A percentile compares a stretch with the other conserved stretches of the same genome.
Evolutionary conservation across 2,329 filamentous ascomycete species (phyloP).

Genomic region (Arthrocladium fulminans): DNA sequence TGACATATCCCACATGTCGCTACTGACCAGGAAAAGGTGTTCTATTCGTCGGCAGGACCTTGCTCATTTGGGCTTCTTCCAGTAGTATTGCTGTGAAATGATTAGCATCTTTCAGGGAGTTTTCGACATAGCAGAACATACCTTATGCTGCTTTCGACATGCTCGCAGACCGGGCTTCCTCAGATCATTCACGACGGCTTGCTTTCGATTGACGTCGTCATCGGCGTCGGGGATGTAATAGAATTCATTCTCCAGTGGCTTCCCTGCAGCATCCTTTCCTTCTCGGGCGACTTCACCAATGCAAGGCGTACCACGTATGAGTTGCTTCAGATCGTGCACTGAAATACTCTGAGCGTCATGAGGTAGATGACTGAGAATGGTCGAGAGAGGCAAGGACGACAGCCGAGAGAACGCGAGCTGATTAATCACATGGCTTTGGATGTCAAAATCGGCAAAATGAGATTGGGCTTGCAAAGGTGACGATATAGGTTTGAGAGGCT

Average conservation of each 20-base stretch:
- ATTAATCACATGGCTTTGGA: slow-evolving; percentile 79
- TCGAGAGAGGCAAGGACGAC: slow-evolving; percentile 81
- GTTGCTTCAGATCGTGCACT: slow-evolving; percentile 55
- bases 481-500: slow-evolving; percentile 29
- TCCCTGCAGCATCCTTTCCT: slow-evolving; percentile 93
- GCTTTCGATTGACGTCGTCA: slow-evolving; percentile 63
- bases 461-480: slow-evolving; percentile 27
- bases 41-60: too few species aligned
- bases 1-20: too few species aligned
- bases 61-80: slow-evolving; percentile 52
- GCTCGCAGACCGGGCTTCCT: slow-evolving; percentile 80
- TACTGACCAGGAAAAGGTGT: too few species aligned
- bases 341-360: slow-evolving; percentile 41
- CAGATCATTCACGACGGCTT: slow-evolving; percentile 75
- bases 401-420: slow-evolving; percentile 91
- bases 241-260: slow-evolving; percentile 88
- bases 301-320: slow-evolving; percentile 66
- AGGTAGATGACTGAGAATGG: slow-evolving; percentile 80
- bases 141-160: slow-evolving; percentile 96
- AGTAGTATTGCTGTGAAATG: slow-evolving; percentile 58
- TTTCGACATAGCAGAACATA: slow-evolving; percentile 40
- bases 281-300: slow-evolving; percentile 82
- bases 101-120: slow-evolving; percentile 10
- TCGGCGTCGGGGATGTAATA: slow-evolving; percentile 92
- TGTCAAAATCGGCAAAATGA: slow-evolving; percentile 31